These are phyloP conservation scores for Adansonia madagascariensis DNA, from an alignment of 441 rosid species.

Conservation along the genomic window DNA sequence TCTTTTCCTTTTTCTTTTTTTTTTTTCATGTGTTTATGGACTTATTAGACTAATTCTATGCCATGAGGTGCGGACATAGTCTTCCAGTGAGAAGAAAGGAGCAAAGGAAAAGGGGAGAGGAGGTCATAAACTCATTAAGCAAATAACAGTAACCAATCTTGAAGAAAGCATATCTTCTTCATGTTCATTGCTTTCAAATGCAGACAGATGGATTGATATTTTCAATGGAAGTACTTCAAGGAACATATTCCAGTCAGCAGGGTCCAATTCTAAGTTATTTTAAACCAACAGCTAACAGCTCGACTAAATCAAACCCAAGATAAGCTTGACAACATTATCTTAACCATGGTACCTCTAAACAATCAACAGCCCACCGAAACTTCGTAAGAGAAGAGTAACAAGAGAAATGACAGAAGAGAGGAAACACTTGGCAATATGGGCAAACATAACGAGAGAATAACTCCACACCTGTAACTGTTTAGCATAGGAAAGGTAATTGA, in stretches of 20 bases:
- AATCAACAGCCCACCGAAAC: not conserved
- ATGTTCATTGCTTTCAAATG: not conserved
- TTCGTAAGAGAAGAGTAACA: not conserved
- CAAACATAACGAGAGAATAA: conserved; percentile 21
- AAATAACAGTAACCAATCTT: not conserved
- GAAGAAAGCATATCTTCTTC: not conserved
- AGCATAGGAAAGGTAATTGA: conserved; percentile 68
- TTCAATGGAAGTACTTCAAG: not conserved
- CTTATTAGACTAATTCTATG: not conserved
- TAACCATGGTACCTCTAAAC: not conserved
- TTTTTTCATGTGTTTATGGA: not conserved
- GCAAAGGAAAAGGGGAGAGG: not conserved
- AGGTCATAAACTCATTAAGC: not conserved
- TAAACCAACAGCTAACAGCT: not conserved
- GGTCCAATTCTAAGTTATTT: conserved; percentile 5
- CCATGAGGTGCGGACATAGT: not conserved
- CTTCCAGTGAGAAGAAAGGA: not conserved
- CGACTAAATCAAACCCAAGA: not conserved
- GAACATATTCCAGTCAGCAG: not conserved
- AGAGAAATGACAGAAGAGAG: not conserved
- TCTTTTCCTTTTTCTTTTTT: too few relatives aligned
- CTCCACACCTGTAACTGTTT: conserved; percentile 58
- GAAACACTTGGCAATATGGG: not conserved
- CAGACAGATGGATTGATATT: not conserved
- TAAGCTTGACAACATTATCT: not conserved